Evolutionary conservation across 257 asterid genomes (phyloP).

Genomic region (Solanum gandarillasii): DNA sequence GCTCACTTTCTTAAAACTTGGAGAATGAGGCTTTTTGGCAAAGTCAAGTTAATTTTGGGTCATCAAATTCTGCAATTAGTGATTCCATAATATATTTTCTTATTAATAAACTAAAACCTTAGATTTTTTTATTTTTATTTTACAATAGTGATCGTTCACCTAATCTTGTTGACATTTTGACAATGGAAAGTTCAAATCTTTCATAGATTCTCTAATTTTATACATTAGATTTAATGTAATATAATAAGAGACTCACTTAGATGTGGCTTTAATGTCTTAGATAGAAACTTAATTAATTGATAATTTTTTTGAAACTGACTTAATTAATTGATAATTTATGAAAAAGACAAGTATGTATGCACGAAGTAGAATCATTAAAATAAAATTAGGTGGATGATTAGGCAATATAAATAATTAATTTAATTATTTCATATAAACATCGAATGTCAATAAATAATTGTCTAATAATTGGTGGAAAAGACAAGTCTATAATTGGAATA

Average conservation of each 20-base stretch:
- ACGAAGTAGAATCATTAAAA: neutral
- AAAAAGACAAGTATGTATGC: neutral
- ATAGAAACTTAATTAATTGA: neutral
- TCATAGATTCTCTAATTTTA: neutral
- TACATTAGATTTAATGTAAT: neutral
- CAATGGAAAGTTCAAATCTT: neutral
- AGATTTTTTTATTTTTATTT: neutral
- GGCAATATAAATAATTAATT: neutral
- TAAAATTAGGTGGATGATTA: neutral
- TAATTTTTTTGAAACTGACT: neutral
- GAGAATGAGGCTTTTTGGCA: neutral
- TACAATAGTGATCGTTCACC: neutral
- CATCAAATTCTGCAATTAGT: no score
- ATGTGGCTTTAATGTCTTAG: neutral
- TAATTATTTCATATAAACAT: neutral
- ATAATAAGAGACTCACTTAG: neutral
- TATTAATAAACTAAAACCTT: neutral
- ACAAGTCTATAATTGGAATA: neutral
- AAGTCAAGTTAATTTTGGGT: neutral
- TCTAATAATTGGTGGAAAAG: neutral
- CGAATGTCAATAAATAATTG: neutral
- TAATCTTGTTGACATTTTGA: neutral
- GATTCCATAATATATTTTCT: neutral
- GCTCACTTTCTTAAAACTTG: neutral
- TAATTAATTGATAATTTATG: neutral